Evolutionary conservation across 1,284 basidiomycete genomes (phyloP).

Genomic region (Trichosporon faecale): DNA sequence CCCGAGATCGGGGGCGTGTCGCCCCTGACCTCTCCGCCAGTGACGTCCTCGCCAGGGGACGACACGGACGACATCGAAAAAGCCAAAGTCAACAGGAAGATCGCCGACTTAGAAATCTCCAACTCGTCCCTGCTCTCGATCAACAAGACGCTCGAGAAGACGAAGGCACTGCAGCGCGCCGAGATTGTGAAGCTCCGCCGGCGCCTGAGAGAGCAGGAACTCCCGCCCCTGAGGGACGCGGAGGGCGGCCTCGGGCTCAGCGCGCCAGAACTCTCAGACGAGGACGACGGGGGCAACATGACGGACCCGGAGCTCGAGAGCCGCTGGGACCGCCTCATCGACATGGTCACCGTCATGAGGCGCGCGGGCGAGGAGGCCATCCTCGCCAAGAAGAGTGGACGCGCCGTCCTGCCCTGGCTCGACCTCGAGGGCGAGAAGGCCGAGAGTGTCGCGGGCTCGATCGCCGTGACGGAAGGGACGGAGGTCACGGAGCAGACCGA

Average conservation of each 20-base stretch:
- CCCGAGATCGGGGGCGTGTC: background rate
- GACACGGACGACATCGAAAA: slow-evolving; percentile 23
- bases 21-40: background rate
- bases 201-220: slow-evolving; percentile 32
- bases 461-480: background rate
- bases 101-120: slow-evolving; percentile 50
- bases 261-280: background rate
- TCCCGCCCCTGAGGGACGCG: background rate
- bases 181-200: slow-evolving; percentile 46
- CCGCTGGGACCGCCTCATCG: slow-evolving; percentile 43
- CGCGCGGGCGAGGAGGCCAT: slow-evolving; percentile 36
- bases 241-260: background rate
- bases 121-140: slow-evolving; percentile 49
- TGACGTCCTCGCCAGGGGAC: slow-evolving; percentile 6
- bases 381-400: background rate
- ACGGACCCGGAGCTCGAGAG: slow-evolving; percentile 41
- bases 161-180: slow-evolving; percentile 45
- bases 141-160: slow-evolving; percentile 47
- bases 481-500: background rate
- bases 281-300: slow-evolving; percentile 29
- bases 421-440: background rate
- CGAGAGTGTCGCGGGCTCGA: background rate
- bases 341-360: slow-evolving; percentile 37
- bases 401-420: background rate
- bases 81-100: slow-evolving; percentile 46